These are phyloP conservation scores for Skeletonema tropicum DNA, from an alignment of 108 stramenopile genomes.

Conservation along the genomic window DNA sequence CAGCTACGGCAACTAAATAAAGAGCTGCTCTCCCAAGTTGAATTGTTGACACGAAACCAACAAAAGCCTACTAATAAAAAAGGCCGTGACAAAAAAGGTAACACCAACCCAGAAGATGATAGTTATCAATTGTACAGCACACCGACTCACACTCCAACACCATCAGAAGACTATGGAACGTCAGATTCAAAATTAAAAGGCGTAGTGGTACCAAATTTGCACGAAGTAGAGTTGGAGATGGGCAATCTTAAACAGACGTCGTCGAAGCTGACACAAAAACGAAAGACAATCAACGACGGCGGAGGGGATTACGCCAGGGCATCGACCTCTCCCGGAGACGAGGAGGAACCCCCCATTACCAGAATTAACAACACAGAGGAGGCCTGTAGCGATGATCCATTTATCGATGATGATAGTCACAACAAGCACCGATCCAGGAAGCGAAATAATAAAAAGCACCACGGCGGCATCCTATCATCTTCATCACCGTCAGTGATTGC, in stretches of 20 bases:
- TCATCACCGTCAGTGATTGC: slow-evolving; percentile 7
- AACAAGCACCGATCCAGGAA: slow-evolving; percentile 36
- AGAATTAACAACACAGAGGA: slow-evolving; percentile 14
- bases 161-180: background rate
- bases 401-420: slow-evolving; percentile 49
- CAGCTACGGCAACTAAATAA: slow-evolving; percentile 40
- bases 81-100: background rate
- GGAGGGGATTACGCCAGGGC: slow-evolving; percentile 31
- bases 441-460: background rate
- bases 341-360: background rate
- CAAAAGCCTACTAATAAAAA: background rate
- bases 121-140: slow-evolving; percentile 5
- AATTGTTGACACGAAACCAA: slow-evolving; percentile 17
- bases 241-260: background rate
- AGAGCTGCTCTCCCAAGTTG: slow-evolving; percentile 29
- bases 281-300: slow-evolving; percentile 11
- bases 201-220: background rate
- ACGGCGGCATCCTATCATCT: background rate
- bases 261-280: background rate
- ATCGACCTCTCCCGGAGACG: background rate
- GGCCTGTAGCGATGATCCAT: slow-evolving; percentile 19
- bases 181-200: background rate
- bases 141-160: slow-evolving; percentile 3
- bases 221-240: background rate
- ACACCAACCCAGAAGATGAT: slow-evolving; percentile 1